A percentile compares a stretch with the other conserved stretches of the same genome.
Evolutionary conservation across 2,329 filamentous ascomycete genomes (phyloP).

Genomic region (Chaetomium globosum): DNA sequence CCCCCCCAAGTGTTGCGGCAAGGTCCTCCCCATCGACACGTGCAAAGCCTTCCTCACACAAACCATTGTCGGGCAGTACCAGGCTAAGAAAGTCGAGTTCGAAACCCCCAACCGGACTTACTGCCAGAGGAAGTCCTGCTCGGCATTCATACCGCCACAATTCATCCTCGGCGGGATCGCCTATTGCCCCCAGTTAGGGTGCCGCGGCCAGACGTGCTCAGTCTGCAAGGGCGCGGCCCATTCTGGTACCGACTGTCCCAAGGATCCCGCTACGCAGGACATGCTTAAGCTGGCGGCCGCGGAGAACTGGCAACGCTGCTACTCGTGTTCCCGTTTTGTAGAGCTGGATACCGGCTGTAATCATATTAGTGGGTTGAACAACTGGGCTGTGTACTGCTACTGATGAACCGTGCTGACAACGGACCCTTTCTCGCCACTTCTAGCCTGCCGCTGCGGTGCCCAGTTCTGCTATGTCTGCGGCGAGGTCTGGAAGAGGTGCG

Average conservation of each 20-base stretch:
- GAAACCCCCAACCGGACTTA: conserved; percentile 54
- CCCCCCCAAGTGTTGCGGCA: conserved; percentile 57
- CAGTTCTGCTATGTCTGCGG: conserved; percentile 58
- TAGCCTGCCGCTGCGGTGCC: conserved; percentile 50
- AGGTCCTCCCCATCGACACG: conserved; percentile 45
- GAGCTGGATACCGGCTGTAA: conserved; percentile 56
- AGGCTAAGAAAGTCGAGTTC: conserved; percentile 53
- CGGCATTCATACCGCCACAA: conserved; percentile 48
- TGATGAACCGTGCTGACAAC: neutral
- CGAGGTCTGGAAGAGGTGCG: conserved; percentile 45
- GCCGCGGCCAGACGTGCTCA: conserved; percentile 50
- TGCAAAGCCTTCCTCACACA: conserved; percentile 44
- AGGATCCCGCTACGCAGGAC: conserved; percentile 47
- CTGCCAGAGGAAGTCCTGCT: conserved; percentile 51
- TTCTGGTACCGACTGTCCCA: conserved; percentile 48
- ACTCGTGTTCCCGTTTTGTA: conserved; percentile 50
- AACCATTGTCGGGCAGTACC: conserved; percentile 44
- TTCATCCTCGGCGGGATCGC: conserved; percentile 43
- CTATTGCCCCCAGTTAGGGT: conserved; percentile 45
- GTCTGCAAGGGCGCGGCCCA: conserved; percentile 55
- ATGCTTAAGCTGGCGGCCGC: conserved; percentile 47
- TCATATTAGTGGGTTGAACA: conserved; percentile 56
- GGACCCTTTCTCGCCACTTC: neutral
- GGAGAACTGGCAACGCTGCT: conserved; percentile 57
- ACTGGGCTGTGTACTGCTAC: neutral